Base-by-base conservation (phyloP, 1,139 yeast species). In the Scheffersomyces insectosa region DNA sequence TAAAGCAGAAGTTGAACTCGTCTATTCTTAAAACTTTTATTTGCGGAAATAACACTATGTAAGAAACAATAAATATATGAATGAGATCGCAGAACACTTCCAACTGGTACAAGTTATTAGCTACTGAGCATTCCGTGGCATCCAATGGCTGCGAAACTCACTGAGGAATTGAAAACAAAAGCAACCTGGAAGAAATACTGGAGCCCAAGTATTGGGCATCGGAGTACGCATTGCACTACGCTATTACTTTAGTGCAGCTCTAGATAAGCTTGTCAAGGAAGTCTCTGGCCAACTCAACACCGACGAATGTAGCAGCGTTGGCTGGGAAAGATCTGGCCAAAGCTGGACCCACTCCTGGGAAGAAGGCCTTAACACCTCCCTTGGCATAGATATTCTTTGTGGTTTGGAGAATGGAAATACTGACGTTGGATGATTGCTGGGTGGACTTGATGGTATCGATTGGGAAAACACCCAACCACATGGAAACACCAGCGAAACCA, bases 301-400 rank as follows among this genome's bases (percentile, higher is more conserved):
- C 99, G 38, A 90, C 79, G 71, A 93, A 93, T 3, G 98, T 91
- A 15, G 98, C 98, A 14, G 98, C 98, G 64, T 93, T 93, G 20
- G 98, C 97, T 3, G 98, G 98, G 87, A 93, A 91, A 25, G 96
- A 85, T 65, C 99, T 81, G 36, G 90, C 82, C 59, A 93, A 73
- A 1, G 98, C 98, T 10, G 99, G 98, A 0, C 97, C 98, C 28
- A 93, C 77, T 47, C 98, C 98, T 1, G 98, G 98, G 89, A 90
- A 93, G 72, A 93, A 93, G 0, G 95, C 97, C 63, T 83, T 86
- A 54, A 90, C 53, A 25, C 98, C 98, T 35, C 93, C 95, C 49
- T 80, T 78, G 27, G 75, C 62, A 60, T 80, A 79, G 68, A 57
- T 91, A 75, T 54, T 78, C 48, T 71, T 72, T 9, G 96, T 81